Conservation (phyloP, 2,329 filamentous ascomycete species). For the Hypoxylon sp. region DNA sequence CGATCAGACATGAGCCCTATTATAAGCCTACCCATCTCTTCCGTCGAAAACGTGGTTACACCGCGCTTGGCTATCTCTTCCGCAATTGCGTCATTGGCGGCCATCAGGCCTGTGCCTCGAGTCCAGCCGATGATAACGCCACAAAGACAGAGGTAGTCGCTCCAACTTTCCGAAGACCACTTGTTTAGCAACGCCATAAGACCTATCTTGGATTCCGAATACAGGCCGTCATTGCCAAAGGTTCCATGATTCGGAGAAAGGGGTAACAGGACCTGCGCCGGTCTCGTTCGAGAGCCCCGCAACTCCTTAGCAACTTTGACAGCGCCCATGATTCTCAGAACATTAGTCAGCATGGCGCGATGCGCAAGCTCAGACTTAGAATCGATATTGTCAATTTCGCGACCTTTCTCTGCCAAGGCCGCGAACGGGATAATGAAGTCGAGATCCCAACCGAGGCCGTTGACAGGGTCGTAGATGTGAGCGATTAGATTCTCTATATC, state of each 20-base stretch:
- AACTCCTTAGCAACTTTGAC: slow-evolving; percentile 53
- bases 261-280: slow-evolving; percentile 59
- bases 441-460: slow-evolving; percentile 54
- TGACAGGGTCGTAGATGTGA: slow-evolving; percentile 56
- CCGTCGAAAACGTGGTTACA: slow-evolving; percentile 58
- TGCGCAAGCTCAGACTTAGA: slow-evolving; percentile 57
- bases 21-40: slow-evolving; percentile 61
- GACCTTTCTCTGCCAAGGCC: slow-evolving; percentile 57
- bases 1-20: slow-evolving; percentile 53
- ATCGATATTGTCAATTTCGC: slow-evolving; percentile 56
- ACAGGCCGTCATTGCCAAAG: slow-evolving; percentile 61
- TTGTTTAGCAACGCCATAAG: slow-evolving; percentile 56
- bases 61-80: slow-evolving; percentile 56
- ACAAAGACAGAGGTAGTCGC: slow-evolving; percentile 57
- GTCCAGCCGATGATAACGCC: slow-evolving; percentile 63
- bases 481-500: slow-evolving; percentile 57
- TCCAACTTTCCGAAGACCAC: slow-evolving; percentile 57
- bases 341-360: slow-evolving; percentile 58
- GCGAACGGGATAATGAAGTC: slow-evolving; percentile 61
- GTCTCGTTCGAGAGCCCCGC: slow-evolving; percentile 52
- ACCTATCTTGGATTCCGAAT: slow-evolving; percentile 61
- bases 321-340: slow-evolving; percentile 57
- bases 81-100: slow-evolving; percentile 58
- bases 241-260: slow-evolving; percentile 62
- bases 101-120: slow-evolving; percentile 61